These are phyloP conservation scores for Ceratobasidium sp. DNA, from an alignment of 1,284 basidiomycete genomes.

Conservation along the genomic window DNA sequence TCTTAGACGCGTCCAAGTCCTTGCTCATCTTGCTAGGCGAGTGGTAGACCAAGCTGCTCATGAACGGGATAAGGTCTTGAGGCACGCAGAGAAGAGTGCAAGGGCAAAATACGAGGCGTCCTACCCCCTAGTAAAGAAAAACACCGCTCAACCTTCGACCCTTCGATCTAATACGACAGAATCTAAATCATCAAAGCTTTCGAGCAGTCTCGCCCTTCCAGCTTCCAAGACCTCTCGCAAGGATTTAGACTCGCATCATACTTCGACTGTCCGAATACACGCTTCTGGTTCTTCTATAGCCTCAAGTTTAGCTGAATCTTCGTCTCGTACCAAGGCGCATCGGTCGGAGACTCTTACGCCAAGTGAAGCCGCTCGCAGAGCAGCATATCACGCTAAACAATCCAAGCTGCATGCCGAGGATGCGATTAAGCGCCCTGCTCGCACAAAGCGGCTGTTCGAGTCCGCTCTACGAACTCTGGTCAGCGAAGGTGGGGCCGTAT, in stretches of 20 bases:
- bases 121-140: background rate
- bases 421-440: constrained; percentile 24
- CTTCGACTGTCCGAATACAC: background rate
- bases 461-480: constrained; percentile 40
- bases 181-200: background rate
- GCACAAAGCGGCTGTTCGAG: constrained; percentile 34
- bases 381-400: constrained; percentile 37
- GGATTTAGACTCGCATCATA: background rate
- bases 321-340: constrained; percentile 17
- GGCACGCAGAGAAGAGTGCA: constrained; percentile 33
- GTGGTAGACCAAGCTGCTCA: constrained; percentile 38
- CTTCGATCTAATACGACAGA: background rate
- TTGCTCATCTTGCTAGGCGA: constrained; percentile 38
- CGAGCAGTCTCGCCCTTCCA: background rate
- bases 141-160: background rate
- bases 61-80: constrained; percentile 32
- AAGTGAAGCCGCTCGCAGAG: constrained; percentile 25
- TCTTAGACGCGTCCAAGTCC: constrained; percentile 31
- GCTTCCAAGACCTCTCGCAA: background rate
- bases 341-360: constrained; percentile 27
- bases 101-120: constrained; percentile 31
- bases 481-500: constrained; percentile 24
- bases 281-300: constrained; percentile 4
- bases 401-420: constrained; percentile 39
- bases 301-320: constrained; percentile 15